Conservation (phyloP, 306 rosid species). For the Oemleria cerasiformis region DNA sequence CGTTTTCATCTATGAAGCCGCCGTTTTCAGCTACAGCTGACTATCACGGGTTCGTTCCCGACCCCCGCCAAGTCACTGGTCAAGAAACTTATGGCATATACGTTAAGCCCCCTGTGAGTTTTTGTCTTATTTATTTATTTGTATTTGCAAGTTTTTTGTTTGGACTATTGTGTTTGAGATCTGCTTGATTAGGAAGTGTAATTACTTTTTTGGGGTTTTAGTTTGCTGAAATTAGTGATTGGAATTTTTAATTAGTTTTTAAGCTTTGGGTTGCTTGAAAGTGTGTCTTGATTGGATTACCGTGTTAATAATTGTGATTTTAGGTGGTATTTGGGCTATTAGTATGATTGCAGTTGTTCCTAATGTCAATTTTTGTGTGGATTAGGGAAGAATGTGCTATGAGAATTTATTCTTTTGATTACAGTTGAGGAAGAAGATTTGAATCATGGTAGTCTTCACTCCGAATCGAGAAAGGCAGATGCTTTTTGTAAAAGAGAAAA, state of each 20-base stretch:
- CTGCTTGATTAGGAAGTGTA: slow-evolving; percentile 25
- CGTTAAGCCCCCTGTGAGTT: slow-evolving; percentile 63
- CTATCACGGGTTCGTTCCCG: slow-evolving; percentile 72
- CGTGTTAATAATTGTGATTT: neutral
- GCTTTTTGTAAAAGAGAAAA: neutral
- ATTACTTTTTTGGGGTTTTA: slow-evolving; percentile 23
- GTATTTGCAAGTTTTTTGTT: neutral
- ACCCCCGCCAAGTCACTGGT: slow-evolving; percentile 47
- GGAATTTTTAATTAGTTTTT: slow-evolving; percentile 32
- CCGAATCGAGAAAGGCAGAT: neutral
- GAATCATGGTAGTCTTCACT: neutral
- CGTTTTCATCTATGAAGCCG: slow-evolving; percentile 68
- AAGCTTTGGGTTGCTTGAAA: slow-evolving; percentile 3
- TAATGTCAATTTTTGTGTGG: neutral
- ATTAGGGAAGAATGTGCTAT: too few relatives aligned
- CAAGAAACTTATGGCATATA: slow-evolving; percentile 53
- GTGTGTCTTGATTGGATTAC: slow-evolving; percentile 9
- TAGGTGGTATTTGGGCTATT: neutral
- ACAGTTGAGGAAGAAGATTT: neutral
- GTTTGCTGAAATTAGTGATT: slow-evolving; percentile 23
- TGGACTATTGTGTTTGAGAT: slow-evolving; percentile 33
- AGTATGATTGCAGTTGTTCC: neutral
- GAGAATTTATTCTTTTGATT: neutral
- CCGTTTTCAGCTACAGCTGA: slow-evolving; percentile 70
- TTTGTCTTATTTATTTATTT: neutral